Evolutionary conservation across 495 filamentous ascomycete species (phyloP).

Genomic region (Xylaria nigripes): DNA sequence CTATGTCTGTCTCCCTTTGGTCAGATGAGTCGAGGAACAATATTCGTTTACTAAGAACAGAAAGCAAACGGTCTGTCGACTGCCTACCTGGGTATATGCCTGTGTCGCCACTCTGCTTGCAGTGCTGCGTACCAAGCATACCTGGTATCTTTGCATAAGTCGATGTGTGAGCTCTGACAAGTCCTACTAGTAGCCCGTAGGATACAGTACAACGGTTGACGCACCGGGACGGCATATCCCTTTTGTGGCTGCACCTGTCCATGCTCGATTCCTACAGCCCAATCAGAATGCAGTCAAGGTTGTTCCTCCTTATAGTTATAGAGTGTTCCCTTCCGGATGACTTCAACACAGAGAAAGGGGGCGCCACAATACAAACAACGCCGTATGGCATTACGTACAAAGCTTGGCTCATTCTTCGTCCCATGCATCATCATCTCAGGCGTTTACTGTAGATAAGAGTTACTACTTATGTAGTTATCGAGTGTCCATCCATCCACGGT

Average conservation of each 20-base stretch:
- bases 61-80: background rate
- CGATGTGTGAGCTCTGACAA: background rate
- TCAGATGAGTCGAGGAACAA: background rate
- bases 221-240: conserved; percentile 7
- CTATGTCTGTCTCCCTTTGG: background rate
- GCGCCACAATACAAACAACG: conserved; percentile 6
- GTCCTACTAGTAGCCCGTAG: background rate
- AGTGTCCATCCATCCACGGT: background rate
- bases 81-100: background rate
- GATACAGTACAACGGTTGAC: conserved; percentile 1
- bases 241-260: conserved; percentile 2
- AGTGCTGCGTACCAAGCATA: background rate
- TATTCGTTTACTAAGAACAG: background rate
- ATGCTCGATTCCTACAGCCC: conserved; percentile 1
- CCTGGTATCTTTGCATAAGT: background rate
- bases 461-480: background rate
- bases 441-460: too few relatives aligned
- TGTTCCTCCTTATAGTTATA: too few relatives aligned
- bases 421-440: background rate
- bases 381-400: background rate
- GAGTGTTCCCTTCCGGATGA: background rate
- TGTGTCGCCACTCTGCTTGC: background rate
- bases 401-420: background rate
- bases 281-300: too few relatives aligned
- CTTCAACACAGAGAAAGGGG: conserved; percentile 9